Evolutionary conservation across 1,284 basidiomycete species (phyloP).

Genomic region (Apiotrichum porosum): DNA sequence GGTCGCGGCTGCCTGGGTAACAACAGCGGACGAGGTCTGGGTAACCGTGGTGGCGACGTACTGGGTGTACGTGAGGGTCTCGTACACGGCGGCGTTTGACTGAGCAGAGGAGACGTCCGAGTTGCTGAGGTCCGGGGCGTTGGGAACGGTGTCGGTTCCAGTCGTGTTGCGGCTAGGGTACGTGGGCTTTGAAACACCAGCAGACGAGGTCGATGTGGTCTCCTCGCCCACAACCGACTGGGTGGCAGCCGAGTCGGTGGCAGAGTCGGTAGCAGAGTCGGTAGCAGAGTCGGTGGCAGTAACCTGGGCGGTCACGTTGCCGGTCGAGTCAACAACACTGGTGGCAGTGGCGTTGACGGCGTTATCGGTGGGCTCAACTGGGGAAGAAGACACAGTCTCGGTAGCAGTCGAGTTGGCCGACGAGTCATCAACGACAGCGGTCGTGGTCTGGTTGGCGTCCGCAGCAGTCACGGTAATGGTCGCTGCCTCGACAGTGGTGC

Average conservation of each 20-base stretch:
- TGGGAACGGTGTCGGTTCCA: constrained; percentile 32
- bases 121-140: constrained; percentile 22
- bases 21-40: background rate
- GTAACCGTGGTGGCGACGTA: constrained; percentile 20
- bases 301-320: background rate
- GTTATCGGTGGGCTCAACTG: background rate
- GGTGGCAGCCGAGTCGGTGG: background rate
- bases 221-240: too few relatives aligned
- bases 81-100: constrained; percentile 25
- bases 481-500: background rate
- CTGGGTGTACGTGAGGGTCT: constrained; percentile 37
- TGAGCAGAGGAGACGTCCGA: constrained; percentile 26
- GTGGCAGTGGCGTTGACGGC: background rate
- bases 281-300: background rate
- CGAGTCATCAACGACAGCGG: background rate
- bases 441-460: background rate
- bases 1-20: background rate
- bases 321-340: background rate
- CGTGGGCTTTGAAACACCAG: constrained; percentile 15
- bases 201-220: constrained; percentile 1
- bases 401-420: constrained; percentile 3
- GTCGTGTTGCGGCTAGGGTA: constrained; percentile 6
- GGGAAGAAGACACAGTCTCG: background rate
- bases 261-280: background rate
- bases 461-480: background rate